Conservation (phyloP, 1,284 basidiomycete genomes). For the Leucoagaricus sp. region DNA sequence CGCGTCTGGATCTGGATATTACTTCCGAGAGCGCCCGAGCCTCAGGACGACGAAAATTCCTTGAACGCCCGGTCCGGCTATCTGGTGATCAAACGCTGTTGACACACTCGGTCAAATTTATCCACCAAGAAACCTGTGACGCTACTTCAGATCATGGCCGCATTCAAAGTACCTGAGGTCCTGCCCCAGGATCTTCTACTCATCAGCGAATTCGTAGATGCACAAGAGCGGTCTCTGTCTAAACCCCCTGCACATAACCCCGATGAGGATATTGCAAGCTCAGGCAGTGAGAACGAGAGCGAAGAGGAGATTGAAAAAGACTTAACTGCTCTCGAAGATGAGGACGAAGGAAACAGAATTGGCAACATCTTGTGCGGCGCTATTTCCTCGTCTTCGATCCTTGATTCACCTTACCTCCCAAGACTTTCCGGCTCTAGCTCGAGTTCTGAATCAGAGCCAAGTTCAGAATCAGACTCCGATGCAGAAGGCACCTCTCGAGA, state of each 20-base stretch:
- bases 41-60: too few relatives aligned
- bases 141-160: constrained; percentile 31
- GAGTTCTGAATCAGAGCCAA: constrained; percentile 45
- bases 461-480: constrained; percentile 36
- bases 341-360: constrained; percentile 32
- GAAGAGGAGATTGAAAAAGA: constrained; percentile 72
- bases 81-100: constrained; percentile 14
- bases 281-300: constrained; percentile 49
- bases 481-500: constrained; percentile 15
- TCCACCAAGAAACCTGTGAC: constrained; percentile 17
- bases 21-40: too few relatives aligned
- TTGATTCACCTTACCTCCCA: constrained; percentile 3
- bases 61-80: background rate
- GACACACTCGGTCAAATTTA: constrained; percentile 14
- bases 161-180: constrained; percentile 59
- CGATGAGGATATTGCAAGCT: constrained; percentile 52
- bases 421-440: constrained; percentile 23
- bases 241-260: constrained; percentile 14
- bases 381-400: constrained; percentile 2
- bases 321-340: constrained; percentile 43
- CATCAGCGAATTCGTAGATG: constrained; percentile 65
- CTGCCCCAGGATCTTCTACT: constrained; percentile 73
- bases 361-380: constrained; percentile 23
- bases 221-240: constrained; percentile 21
- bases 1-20: too few relatives aligned